phyloP scores from a whole-genome alignment of 139 green algal genomes.

The Mychonastes homosphaera region DNA sequence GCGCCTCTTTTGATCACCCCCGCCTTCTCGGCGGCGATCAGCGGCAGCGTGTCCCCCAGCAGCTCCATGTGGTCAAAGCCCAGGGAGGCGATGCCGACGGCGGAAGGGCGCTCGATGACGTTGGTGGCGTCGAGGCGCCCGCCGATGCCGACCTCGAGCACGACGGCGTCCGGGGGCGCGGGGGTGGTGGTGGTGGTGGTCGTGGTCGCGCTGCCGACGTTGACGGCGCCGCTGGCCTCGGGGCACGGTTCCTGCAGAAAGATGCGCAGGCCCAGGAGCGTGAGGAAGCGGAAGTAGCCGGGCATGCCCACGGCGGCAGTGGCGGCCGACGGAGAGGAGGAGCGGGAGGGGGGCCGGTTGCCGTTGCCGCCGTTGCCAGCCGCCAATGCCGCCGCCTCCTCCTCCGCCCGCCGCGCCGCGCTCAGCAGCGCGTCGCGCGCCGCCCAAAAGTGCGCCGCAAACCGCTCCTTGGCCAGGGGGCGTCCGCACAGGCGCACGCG shows the following conservation, averaged over 20 bases:
- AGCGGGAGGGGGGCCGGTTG: not conserved
- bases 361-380: not conserved
- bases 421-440: no score
- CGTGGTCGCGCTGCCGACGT: no score
- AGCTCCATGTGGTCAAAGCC: conserved; percentile 95
- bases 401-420: not conserved
- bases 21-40: conserved; percentile 92
- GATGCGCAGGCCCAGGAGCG: conserved; percentile 65
- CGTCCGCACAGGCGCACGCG: conserved; percentile 71
- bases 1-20: conserved; percentile 75
- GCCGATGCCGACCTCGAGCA: conserved; percentile 93
- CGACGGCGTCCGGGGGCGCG: conserved; percentile 66
- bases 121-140: conserved; percentile 95
- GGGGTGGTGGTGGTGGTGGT: no score
- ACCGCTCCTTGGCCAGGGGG: not conserved
- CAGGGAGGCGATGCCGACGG: conserved; percentile 73
- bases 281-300: conserved; percentile 91
- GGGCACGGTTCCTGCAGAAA: conserved; percentile 58
- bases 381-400: not conserved
- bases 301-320: conserved; percentile 61
- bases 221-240: no score
- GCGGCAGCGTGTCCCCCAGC: conserved; percentile 79
- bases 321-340: conserved; percentile 7
- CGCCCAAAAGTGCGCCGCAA: not conserved
- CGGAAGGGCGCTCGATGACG: conserved; percentile 35